phyloP scores from a whole-genome alignment of 2,329 filamentous ascomycete genomes.

The Tolypocladium endophyticum region DNA sequence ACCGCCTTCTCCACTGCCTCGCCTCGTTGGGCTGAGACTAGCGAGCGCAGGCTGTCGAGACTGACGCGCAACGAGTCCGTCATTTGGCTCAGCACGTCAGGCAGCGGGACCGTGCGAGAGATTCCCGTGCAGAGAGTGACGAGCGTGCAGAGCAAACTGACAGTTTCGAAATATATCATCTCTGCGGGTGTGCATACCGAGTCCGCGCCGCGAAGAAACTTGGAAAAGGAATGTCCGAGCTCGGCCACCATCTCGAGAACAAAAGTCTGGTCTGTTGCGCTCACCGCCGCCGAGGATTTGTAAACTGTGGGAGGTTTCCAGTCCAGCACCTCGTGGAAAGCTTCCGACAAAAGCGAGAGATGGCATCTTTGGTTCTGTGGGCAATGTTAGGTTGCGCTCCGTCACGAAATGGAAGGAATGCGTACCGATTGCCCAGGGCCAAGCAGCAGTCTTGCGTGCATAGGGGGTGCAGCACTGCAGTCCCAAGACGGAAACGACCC shows the following conservation, averaged over 20 bases:
- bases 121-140: constrained; percentile 17
- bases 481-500: constrained; percentile 40
- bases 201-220: constrained; percentile 21
- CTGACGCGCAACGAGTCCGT: constrained; percentile 13
- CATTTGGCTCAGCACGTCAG: constrained; percentile 15
- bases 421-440: constrained; percentile 42
- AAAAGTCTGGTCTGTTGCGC: constrained; percentile 31
- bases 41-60: constrained; percentile 15
- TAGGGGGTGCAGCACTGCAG: constrained; percentile 21
- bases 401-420: not conserved
- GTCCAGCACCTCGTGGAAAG: constrained; percentile 37
- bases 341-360: constrained; percentile 36
- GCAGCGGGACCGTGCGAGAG: constrained; percentile 11
- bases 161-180: constrained; percentile 29
- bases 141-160: constrained; percentile 29
- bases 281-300: constrained; percentile 31
- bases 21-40: constrained; percentile 4
- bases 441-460: constrained; percentile 34
- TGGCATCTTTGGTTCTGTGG: constrained; percentile 37
- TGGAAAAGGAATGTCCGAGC: constrained; percentile 30
- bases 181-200: constrained; percentile 30
- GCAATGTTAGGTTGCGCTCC: not conserved
- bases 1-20: constrained; percentile 9
- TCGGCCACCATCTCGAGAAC: constrained; percentile 29
- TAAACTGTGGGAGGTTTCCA: constrained; percentile 39